Base-by-base conservation (phyloP, 1,284 basidiomycete genomes). In the Malassezia nana region DNA sequence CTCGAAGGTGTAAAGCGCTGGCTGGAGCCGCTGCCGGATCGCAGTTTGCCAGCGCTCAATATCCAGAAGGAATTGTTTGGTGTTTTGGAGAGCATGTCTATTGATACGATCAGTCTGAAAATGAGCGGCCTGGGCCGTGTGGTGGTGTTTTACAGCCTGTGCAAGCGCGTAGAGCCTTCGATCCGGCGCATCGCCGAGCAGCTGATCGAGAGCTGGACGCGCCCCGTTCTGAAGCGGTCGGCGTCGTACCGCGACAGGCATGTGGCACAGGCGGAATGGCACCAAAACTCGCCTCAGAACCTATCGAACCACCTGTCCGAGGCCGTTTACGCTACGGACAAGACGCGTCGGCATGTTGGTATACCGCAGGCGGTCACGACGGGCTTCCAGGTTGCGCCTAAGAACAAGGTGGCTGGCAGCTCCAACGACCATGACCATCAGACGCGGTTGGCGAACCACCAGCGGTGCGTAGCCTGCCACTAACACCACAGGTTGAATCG, bases 91-190 rank as follows among this genome's bases (percentile, higher is more conserved):
- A 58, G 77, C 77, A 89, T 96, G 85, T 85, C 86, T 65, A 90
- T 96, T 67, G 92, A 96, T 76, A 85, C 84, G 16, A 78, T 84
- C 45, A 87, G 88, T 13, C 83, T 99, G 64, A 92, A 92, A 74
- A 89, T 92, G 75, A 87, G 86, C 3, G 83, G 84, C 0, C 80
- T 99, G 5, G 92, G 92, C n/a, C 84, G 85, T 55, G 81, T 98
- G 60, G 80, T 98, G 16, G 79, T 95, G 16, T 96, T 98, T 77
- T 98, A 98, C 80, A 92, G 88, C 26, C 88, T 91, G 72, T 86
- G 84, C 79, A 75, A 75, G 31, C 84, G 89, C 46, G 90, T 92
- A 41, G 85, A 86, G 7, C 81, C 86, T 0, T 81, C 84, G 46
- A 85, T 98, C 56, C 78, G 79, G 32, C 83, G 88, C 47, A 82